phyloP scores from a whole-genome alignment of 2,329 filamentous ascomycete species.

The Thelonectria rubi region DNA sequence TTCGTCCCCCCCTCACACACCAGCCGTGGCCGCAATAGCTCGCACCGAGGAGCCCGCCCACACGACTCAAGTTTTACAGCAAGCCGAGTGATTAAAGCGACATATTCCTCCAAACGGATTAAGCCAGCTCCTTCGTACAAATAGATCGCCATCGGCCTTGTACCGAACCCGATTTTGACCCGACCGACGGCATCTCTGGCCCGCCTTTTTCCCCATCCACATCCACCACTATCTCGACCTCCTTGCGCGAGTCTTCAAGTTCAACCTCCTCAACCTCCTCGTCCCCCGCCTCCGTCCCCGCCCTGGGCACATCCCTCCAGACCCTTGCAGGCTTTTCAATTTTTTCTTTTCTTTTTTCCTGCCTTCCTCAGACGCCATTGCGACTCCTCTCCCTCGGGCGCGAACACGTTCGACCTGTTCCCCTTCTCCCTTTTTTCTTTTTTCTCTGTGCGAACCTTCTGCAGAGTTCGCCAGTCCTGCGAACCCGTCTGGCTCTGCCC shows the following conservation, averaged over 20 bases:
- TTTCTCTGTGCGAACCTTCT: conserved; percentile 9
- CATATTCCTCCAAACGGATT: conserved; percentile 3
- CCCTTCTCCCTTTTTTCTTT: conserved; percentile 14
- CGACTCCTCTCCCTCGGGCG: conserved; percentile 9
- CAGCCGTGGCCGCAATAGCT: conserved; percentile 3
- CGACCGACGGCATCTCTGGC: conserved; percentile 20
- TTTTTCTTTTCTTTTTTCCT: conserved; percentile 22
- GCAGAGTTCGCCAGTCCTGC: background rate
- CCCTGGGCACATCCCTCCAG: conserved; percentile 26
- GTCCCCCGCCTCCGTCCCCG: conserved; percentile 29
- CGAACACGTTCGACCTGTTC: background rate
- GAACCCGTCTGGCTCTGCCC: background rate
- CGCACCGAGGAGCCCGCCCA: conserved; percentile 20
- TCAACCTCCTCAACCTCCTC: conserved; percentile 8
- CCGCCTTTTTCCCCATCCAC: background rate
- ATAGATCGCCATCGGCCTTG: too few relatives aligned
- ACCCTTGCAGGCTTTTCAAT: conserved; percentile 25
- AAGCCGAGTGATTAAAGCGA: background rate
- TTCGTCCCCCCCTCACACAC: background rate
- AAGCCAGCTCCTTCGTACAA: background rate
- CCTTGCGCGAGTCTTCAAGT: background rate
- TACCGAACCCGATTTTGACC: conserved; percentile 19
- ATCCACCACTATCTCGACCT: background rate
- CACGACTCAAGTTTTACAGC: conserved; percentile 10
- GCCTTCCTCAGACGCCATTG: conserved; percentile 7